A percentile compares a stretch with the other conserved stretches of the same genome.
These are phyloP conservation scores for Alternaria longipes DNA, from an alignment of 2,329 filamentous ascomycete species.

Conservation along the genomic window DNA sequence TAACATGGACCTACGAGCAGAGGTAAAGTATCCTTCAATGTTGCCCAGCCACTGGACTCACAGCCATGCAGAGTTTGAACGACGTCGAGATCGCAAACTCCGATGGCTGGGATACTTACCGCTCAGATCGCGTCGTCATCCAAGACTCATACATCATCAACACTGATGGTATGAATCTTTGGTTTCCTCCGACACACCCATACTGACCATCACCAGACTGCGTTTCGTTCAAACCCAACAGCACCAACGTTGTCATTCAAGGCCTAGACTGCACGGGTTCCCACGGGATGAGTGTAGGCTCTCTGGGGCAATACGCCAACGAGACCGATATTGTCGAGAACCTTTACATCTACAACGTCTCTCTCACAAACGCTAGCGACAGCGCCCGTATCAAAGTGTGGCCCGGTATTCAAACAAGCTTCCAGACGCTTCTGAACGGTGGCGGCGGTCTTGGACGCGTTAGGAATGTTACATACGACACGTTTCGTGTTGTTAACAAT, in stretches of 20 bases:
- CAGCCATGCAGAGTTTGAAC: not conserved
- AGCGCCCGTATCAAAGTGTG: slow-evolving; percentile 21
- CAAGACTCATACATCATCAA: not conserved
- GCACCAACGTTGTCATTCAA: slow-evolving; percentile 71
- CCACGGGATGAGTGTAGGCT: slow-evolving; percentile 74
- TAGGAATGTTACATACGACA: not conserved
- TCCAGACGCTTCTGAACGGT: not conserved
- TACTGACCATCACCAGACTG: slow-evolving; percentile 56
- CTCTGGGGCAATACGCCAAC: slow-evolving; percentile 70
- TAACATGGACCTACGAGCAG: not conserved
- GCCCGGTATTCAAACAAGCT: not conserved
- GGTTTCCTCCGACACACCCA: not conserved
- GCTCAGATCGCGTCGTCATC: not conserved
- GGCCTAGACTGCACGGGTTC: slow-evolving; percentile 71
- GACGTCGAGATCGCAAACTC: not conserved
- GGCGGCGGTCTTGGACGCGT: not conserved
- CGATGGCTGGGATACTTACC: not conserved
- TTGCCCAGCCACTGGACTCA: not conserved
- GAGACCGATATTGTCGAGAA: slow-evolving; percentile 72
- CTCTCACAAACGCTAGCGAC: slow-evolving; percentile 36
- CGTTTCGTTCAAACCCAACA: slow-evolving; percentile 74
- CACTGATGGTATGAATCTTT: not conserved
- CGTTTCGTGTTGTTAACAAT: not conserved
- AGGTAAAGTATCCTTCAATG: not conserved
- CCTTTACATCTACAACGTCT: slow-evolving; percentile 59